Percentiles rank a stretch among this genome's conserved stretches.
phyloP scores from a whole-genome alignment of 192 early-diverging fungal genomes.

The Thoreauomyces humboldtii region DNA sequence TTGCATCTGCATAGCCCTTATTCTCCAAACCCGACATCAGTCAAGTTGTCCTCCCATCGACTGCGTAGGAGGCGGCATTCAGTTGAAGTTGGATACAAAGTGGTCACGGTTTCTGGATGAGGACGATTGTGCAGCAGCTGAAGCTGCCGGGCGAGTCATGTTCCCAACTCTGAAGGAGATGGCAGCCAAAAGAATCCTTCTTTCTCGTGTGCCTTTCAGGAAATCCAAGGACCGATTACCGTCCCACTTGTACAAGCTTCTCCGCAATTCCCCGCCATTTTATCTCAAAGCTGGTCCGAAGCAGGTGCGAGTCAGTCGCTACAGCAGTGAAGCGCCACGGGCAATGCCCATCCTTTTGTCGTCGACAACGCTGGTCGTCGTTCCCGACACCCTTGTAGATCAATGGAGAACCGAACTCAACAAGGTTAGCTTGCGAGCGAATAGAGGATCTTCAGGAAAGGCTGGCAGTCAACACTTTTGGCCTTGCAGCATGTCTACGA shows the following conservation, averaged over 20 bases:
- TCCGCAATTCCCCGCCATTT: slow-evolving; percentile 48
- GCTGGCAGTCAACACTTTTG: no score
- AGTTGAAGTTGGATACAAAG: background rate
- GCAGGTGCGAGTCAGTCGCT: slow-evolving; percentile 2
- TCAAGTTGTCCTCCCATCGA: slow-evolving; percentile 49
- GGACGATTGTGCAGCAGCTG: slow-evolving; percentile 2
- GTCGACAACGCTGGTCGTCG: slow-evolving; percentile 67
- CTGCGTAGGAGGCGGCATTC: background rate
- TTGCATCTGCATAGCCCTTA: slow-evolving; percentile 44
- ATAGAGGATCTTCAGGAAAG: no score
- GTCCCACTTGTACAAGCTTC: slow-evolving; percentile 43
- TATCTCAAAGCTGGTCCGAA: slow-evolving; percentile 45
- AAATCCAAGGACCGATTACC: slow-evolving; percentile 44
- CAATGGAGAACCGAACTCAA: slow-evolving; percentile 81
- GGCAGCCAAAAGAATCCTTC: background rate
- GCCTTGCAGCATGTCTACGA: slow-evolving; percentile 52
- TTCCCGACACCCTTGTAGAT: slow-evolving; percentile 71
- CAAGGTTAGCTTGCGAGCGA: slow-evolving; percentile 53
- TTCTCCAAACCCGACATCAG: slow-evolving; percentile 60
- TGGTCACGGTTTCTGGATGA: background rate
- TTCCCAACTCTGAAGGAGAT: slow-evolving; percentile 9
- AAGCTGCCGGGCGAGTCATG: background rate
- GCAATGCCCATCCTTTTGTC: slow-evolving; percentile 25
- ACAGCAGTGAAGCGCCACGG: background rate
- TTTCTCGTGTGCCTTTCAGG: background rate